Conservation (phyloP, 2,329 filamentous ascomycete species). For the Celoporthe dispersa region DNA sequence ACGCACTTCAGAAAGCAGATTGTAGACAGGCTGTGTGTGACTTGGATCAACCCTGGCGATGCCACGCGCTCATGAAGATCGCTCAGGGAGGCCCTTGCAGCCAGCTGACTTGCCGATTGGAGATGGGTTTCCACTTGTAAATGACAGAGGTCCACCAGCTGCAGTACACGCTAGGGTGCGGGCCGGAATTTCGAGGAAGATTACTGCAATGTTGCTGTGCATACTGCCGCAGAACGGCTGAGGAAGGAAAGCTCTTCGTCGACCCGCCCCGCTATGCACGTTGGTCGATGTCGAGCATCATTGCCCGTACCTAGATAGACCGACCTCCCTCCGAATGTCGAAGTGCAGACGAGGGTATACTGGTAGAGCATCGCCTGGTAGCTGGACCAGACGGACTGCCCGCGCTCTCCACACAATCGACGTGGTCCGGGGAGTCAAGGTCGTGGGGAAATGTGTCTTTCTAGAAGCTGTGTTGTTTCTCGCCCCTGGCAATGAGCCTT, state of each 20-base stretch:
- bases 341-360: not conserved
- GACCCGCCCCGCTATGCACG: not conserved
- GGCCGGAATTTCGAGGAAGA: not conserved
- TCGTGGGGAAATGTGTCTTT: not conserved
- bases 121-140: slow-evolving; percentile 6
- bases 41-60: not conserved
- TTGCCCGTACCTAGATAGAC: not conserved
- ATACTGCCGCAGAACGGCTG: not conserved
- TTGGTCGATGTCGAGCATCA: not conserved
- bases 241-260: not conserved
- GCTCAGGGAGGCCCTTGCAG: not conserved
- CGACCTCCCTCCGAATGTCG: not conserved
- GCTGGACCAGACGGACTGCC: not conserved
- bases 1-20: not conserved
- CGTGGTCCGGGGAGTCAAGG: not conserved
- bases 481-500: not conserved
- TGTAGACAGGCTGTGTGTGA: not conserved
- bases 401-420: not conserved
- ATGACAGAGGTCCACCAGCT: not conserved
- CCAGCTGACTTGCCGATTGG: not conserved
- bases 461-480: not conserved
- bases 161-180: not conserved
- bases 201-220: not conserved
- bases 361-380: not conserved
- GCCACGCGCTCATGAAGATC: slow-evolving; percentile 4